Evolutionary conservation across 1,284 basidiomycete genomes (phyloP).

Genomic region (Cryptococcus amylolentus): DNA sequence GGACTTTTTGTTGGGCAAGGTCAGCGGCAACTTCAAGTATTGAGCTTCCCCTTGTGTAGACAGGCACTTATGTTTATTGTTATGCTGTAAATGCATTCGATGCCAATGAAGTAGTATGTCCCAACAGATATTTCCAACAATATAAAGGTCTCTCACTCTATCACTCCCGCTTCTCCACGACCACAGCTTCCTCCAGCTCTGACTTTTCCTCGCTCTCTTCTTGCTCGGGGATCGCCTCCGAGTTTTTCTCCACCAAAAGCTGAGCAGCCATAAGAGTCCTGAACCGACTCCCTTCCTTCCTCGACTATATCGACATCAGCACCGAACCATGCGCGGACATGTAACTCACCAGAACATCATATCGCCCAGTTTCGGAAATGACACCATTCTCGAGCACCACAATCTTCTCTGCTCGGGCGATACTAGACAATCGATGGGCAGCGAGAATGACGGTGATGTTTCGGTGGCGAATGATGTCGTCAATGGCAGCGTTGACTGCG

Average conservation of each 20-base stretch:
- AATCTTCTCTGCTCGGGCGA: slow-evolving; percentile 76
- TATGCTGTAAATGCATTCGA: too few relatives aligned
- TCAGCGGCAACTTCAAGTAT: slow-evolving; percentile 29
- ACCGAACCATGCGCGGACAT: not conserved
- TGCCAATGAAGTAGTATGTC: too few relatives aligned
- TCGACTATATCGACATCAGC: slow-evolving; percentile 53
- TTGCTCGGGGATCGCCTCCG: not conserved
- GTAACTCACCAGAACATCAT: slow-evolving; percentile 64
- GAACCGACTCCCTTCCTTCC: slow-evolving; percentile 68
- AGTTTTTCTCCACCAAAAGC: slow-evolving; percentile 51
- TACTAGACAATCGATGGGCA: slow-evolving; percentile 79
- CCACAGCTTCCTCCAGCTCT: not conserved
- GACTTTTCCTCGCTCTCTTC: slow-evolving; percentile 2
- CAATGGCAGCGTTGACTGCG: slow-evolving; percentile 70
- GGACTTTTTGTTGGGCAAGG: slow-evolving; percentile 21
- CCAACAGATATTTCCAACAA: too few relatives aligned
- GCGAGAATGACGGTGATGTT: slow-evolving; percentile 85
- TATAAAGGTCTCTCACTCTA: too few relatives aligned
- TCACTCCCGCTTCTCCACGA: not conserved
- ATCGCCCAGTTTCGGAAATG: slow-evolving; percentile 79
- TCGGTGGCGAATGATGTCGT: slow-evolving; percentile 70
- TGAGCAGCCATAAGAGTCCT: slow-evolving; percentile 81
- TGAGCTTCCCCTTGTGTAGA: not conserved
- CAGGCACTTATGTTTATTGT: too few relatives aligned
- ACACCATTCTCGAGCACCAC: slow-evolving; percentile 81